A percentile compares a stretch with the other conserved stretches of the same genome.
Conservation (phyloP, 2,329 filamentous ascomycete genomes). For the Ophiostoma australiae region DNA sequence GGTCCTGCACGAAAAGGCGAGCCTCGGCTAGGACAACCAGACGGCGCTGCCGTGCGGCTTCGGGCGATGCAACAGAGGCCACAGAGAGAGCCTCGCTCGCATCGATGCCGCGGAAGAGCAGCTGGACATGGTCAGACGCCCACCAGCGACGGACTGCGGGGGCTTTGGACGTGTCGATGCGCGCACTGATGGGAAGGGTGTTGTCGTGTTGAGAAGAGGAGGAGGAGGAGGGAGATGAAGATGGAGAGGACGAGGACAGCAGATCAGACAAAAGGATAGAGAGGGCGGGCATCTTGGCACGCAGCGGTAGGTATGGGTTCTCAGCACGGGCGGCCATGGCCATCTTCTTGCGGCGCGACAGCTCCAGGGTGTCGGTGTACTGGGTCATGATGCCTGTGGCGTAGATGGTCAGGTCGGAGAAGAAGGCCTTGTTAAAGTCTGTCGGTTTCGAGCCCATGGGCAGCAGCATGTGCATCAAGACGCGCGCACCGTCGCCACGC, state of each 20-base stretch:
- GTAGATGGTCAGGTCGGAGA: conserved; percentile 48
- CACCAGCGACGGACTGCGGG: conserved; percentile 38
- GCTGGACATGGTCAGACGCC: conserved; percentile 55
- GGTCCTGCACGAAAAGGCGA: conserved; percentile 50
- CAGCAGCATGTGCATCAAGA: conserved; percentile 26
- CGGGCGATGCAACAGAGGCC: not conserved
- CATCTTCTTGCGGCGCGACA: conserved; percentile 44
- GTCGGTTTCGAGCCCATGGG: conserved; percentile 38
- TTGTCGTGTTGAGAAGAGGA: not conserved
- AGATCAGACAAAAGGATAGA: conserved; percentile 47
- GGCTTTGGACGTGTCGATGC: not conserved
- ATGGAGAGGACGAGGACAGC: conserved; percentile 25
- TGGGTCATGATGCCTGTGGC: conserved; percentile 50
- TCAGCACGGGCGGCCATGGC: conserved; percentile 34
- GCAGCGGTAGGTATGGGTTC: conserved; percentile 40
- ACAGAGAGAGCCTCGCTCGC: conserved; percentile 30
- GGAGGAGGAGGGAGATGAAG: not conserved
- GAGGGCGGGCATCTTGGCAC: conserved; percentile 46
- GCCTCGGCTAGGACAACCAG: conserved; percentile 47
- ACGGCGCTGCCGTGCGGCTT: conserved; percentile 19
- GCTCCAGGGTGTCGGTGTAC: conserved; percentile 44
- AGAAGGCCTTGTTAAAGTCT: conserved; percentile 47
- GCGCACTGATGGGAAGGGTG: not conserved
- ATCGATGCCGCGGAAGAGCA: conserved; percentile 51
- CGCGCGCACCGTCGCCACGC: conserved; percentile 24